These are phyloP conservation scores for Phytophthora ohioensis DNA, from an alignment of 352 stramenopile genomes.

Conservation along the genomic window DNA sequence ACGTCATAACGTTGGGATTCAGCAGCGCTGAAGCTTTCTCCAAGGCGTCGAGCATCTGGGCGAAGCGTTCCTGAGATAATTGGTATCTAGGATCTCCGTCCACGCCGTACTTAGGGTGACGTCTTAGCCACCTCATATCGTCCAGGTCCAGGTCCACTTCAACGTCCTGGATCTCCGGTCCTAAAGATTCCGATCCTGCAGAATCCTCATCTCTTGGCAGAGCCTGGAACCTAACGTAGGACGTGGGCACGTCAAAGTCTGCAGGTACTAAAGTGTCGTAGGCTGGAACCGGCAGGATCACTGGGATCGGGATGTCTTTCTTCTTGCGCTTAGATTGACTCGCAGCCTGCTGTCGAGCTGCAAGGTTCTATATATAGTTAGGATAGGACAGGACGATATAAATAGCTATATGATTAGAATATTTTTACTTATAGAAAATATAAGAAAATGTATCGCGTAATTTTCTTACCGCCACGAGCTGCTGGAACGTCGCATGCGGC, in stretches of 20 bases:
- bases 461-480: constrained; percentile 71
- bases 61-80: constrained; percentile 69
- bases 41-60: constrained; percentile 87
- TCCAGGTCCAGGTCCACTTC: constrained; percentile 84
- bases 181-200: constrained; percentile 27
- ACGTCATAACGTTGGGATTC: constrained; percentile 80
- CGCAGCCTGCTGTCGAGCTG: constrained; percentile 58
- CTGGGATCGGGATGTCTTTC: constrained; percentile 89
- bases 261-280: constrained; percentile 76
- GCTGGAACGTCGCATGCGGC: constrained; percentile 69
- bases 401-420: constrained; percentile 12
- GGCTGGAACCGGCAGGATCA: constrained; percentile 70
- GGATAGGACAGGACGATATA: constrained; percentile 3
- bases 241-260: constrained; percentile 80
- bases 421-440: constrained; percentile 12
- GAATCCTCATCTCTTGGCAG: constrained; percentile 50
- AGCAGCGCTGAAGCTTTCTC: constrained; percentile 87
- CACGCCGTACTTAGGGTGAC: constrained; percentile 85
- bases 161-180: constrained; percentile 55
- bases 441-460: not conserved
- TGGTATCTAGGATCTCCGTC: constrained; percentile 85
- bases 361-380: constrained; percentile 53
- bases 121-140: constrained; percentile 89
- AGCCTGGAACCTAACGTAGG: constrained; percentile 86
- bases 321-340: constrained; percentile 68